Base-by-base conservation (phyloP, 305 asterid species). In the Caryopteris hybrid region DNA sequence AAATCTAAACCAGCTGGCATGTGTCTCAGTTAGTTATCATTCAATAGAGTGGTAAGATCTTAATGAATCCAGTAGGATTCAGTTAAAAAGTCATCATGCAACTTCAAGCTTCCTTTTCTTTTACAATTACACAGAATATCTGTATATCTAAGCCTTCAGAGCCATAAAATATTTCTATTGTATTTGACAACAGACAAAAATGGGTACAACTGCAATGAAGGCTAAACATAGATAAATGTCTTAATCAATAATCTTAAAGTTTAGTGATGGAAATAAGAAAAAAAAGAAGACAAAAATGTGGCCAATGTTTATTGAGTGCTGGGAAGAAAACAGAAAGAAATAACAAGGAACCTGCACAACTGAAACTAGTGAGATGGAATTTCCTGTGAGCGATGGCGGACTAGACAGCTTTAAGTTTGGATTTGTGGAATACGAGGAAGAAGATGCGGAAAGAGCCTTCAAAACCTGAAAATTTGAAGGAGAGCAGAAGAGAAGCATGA, bases 361-460 rank as follows among this genome's bases (percentile, higher is more conserved):
- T 57, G 96, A 88, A 72, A 88, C 96, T 42, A 88, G 79, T 11
- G 93, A 83, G 78, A 86, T 81, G 23, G 86, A 77, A 64, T 88
- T 75, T 62, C 96, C 96, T 47, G 72, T 68, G 60, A 83, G 84
- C 6, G 87, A 70, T 42, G 96, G 93, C 9, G 88, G 87, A 65
- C 71, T 74, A 55, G 86, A 78, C 57, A 86, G 71, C 79, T 80
- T 80, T 52, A 83, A 78, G 61, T 76, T 80, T 33, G 83, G 91
- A 76, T 84, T 84, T 29, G 87, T 85, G 18, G 93, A 88, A 68
- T 88, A 88, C 9, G 93, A 82, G n/a, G 93, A 79, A 67, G 88
- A 71, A 45, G 93, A 88, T 42, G 89, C 91, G 64, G 96, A 84
- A 69, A 88, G 96, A 63, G 75, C 83, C 78, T 83, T 88, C 73